Evolutionary conservation across 768 basidiomycete genomes (phyloP).

Genomic region (Clathrus columnatus): DNA sequence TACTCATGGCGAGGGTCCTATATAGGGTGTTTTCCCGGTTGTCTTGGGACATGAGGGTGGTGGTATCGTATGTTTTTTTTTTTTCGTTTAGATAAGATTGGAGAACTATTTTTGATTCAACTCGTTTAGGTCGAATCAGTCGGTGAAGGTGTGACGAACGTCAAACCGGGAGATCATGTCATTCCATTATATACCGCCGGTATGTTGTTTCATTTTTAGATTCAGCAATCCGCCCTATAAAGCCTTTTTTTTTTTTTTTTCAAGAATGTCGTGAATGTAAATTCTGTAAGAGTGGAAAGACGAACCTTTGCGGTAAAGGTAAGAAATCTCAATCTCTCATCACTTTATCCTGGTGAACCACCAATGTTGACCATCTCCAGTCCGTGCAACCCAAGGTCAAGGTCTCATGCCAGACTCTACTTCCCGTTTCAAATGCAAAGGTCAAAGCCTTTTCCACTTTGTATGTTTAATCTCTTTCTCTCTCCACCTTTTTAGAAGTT

Average conservation of each 20-base stretch:
- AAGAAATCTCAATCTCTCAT: constrained; percentile 2
- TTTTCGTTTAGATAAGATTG: background rate
- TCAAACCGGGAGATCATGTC: constrained; percentile 88
- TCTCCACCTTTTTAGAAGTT: background rate
- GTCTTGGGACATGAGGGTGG: constrained; percentile 96
- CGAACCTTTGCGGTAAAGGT: constrained; percentile 97
- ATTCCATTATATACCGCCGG: constrained; percentile 95
- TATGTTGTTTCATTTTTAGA: constrained; percentile 22
- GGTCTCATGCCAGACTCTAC: constrained; percentile 92
- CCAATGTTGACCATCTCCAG: constrained; percentile 29
- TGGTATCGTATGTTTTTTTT: constrained; percentile 54
- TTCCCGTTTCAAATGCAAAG: constrained; percentile 82
- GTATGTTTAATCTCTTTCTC: constrained; percentile 37
- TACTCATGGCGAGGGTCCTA: constrained; percentile 12
- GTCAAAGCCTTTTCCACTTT: constrained; percentile 84
- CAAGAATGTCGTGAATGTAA: constrained; percentile 93
- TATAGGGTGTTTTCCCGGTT: constrained; percentile 78
- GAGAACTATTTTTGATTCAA: background rate
- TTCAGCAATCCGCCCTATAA: background rate
- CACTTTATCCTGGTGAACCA: background rate
- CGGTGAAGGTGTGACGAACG: constrained; percentile 87
- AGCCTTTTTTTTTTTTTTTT: constrained; percentile 2
- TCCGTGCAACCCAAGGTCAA: constrained; percentile 87
- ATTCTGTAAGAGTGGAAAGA: constrained; percentile 98
- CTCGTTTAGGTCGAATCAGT: constrained; percentile 81